Evolutionary conservation across 495 filamentous ascomycete species (phyloP).

Genomic region (Trichoderma orchidacearum): DNA sequence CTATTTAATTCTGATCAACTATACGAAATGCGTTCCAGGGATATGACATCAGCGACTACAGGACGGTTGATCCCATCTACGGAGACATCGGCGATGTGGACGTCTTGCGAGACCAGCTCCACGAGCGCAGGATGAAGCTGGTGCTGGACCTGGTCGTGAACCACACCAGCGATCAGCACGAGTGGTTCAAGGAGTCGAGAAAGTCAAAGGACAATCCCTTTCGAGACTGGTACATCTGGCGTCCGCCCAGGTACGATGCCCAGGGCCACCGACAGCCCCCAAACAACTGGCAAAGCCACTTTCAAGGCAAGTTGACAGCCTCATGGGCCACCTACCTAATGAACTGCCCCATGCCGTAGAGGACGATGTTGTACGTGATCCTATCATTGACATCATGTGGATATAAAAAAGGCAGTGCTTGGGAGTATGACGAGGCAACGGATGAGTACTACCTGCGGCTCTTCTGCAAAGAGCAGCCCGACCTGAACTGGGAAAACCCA

Average conservation of each 20-base stretch:
- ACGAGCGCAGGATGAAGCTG: constrained; percentile 41
- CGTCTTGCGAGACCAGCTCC: constrained; percentile 38
- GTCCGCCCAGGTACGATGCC: constrained; percentile 31
- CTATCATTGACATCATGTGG: too few species aligned
- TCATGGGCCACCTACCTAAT: neutral
- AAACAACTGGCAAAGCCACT: constrained; percentile 42
- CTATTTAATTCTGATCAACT: neutral
- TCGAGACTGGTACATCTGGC: constrained; percentile 52
- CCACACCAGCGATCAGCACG: constrained; percentile 49
- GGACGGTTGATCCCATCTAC: constrained; percentile 43
- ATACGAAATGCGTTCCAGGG: constrained; percentile 14
- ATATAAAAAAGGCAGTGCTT: constrained; percentile 2
- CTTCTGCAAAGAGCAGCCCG: constrained; percentile 41
- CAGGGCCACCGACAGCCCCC: constrained; percentile 40
- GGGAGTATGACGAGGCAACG: constrained; percentile 40
- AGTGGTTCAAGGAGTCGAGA: constrained; percentile 47
- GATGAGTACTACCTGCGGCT: constrained; percentile 48
- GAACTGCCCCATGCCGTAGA: too few species aligned
- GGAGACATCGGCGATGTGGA: constrained; percentile 51
- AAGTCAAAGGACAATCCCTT: constrained; percentile 37
- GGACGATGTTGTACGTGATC: too few species aligned
- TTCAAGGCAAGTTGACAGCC: constrained; percentile 21
- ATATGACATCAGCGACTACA: constrained; percentile 54
- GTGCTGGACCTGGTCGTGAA: constrained; percentile 54
- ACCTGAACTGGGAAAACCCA: constrained; percentile 50